A percentile compares a stretch with the other conserved stretches of the same genome.
Evolutionary conservation across 2,329 filamentous ascomycete genomes (phyloP).

Genomic region (Claviceps digitariae): DNA sequence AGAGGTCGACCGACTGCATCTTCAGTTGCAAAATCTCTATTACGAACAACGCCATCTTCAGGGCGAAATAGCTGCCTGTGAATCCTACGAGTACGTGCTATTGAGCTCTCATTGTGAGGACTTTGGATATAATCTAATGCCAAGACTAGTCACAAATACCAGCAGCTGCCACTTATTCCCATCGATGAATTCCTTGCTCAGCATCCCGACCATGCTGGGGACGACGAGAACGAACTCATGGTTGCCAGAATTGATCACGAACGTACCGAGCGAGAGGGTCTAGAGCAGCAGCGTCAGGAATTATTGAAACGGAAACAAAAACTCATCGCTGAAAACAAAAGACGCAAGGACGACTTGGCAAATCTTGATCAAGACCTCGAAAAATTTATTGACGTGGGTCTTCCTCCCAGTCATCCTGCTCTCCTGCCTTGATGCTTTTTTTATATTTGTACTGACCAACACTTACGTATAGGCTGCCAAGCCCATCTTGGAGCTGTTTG

Average conservation of each 20-base stretch:
- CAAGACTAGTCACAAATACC: conserved; percentile 65
- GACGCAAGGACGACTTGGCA: conserved; percentile 82
- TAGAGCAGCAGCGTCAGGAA: conserved; percentile 74
- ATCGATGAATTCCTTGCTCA: conserved; percentile 66
- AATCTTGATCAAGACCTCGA: conserved; percentile 87
- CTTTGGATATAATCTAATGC: not conserved
- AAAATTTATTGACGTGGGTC: conserved; percentile 74
- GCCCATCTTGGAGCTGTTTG: conserved; percentile 75
- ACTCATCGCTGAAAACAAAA: conserved; percentile 64
- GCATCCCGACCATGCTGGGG: conserved; percentile 60
- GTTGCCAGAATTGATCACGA: conserved; percentile 86
- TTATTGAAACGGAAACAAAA: conserved; percentile 53
- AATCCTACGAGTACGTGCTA: conserved; percentile 69
- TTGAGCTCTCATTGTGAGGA: not conserved
- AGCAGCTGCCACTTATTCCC: conserved; percentile 71
- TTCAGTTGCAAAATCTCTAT: conserved; percentile 89
- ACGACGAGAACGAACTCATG: conserved; percentile 71
- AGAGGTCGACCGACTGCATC: conserved; percentile 80
- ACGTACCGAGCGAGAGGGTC: conserved; percentile 63
- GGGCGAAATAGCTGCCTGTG: conserved; percentile 80
- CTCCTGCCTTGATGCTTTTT: not conserved
- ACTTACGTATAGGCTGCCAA: conserved; percentile 54
- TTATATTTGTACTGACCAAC: not conserved
- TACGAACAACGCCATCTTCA: conserved; percentile 89
- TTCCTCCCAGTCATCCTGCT: not conserved